These are phyloP conservation scores for Alternaria novae-zelandiae DNA, from an alignment of 2,329 filamentous ascomycete species.

Conservation along the genomic window DNA sequence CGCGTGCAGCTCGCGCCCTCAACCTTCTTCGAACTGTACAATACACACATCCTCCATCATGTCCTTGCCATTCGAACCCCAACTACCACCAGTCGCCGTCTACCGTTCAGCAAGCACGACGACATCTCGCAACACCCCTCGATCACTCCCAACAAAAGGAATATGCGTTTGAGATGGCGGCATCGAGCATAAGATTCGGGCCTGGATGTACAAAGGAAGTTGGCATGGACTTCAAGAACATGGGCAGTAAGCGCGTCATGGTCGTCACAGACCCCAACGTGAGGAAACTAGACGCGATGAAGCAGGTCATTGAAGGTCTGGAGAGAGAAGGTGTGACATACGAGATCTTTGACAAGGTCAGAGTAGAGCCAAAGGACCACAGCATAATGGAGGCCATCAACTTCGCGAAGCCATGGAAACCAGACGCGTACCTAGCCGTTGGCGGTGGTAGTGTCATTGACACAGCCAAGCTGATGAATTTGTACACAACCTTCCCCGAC, in stretches of 20 bases:
- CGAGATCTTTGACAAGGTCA: conserved; percentile 79
- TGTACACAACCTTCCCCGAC: conserved; percentile 89
- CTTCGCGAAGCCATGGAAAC: conserved; percentile 78
- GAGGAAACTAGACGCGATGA: conserved; percentile 83
- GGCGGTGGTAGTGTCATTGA: conserved; percentile 95
- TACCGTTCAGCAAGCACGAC: conserved; percentile 59
- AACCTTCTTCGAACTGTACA: conserved; percentile 87
- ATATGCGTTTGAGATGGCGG: conserved; percentile 99
- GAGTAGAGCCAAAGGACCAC: conserved; percentile 92
- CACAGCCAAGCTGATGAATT: conserved; percentile 97
- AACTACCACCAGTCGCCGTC: conserved; percentile 65
- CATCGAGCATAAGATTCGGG: conserved; percentile 91
- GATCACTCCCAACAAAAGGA: conserved; percentile 80
- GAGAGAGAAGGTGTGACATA: conserved; percentile 79
- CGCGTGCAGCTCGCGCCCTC: conserved; percentile 65
- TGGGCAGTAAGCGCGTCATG: conserved; percentile 84
- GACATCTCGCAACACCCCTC: conserved; percentile 76
- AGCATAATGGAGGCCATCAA: conserved; percentile 89
- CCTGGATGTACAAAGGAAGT: conserved; percentile 94
- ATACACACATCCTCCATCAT: conserved; percentile 87
- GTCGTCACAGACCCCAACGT: conserved; percentile 91
- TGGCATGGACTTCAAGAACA: conserved; percentile 95
- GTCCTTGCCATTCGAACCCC: conserved; percentile 93
- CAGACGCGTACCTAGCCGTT: conserved; percentile 92
- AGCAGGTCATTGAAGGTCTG: conserved; percentile 82